Evolutionary conservation across 2,329 filamentous ascomycete genomes (phyloP), one percentile per base, ranked within the genome.

Genomic region (Fusarium sp.): DNA sequence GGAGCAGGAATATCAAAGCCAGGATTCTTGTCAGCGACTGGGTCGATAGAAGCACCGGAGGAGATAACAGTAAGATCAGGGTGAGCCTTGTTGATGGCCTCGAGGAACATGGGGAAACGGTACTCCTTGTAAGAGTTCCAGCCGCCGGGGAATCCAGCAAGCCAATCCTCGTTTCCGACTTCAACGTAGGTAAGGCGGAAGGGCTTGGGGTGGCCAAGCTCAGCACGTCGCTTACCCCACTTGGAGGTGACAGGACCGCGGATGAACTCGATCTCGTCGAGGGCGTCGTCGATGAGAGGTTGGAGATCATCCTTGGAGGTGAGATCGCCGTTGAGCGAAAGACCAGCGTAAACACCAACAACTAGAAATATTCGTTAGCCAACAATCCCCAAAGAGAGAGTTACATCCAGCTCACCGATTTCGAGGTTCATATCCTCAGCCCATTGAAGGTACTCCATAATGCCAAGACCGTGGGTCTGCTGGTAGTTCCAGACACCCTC

Each of bases 111-210:
- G 6, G 82, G 80, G 73, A 90, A 89, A 6, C 88, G 84, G 67
- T 85, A 85, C 58, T 85, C 82, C 48, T 82, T 80, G 70, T 83
- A 85, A 7, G 83, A 81, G 3, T 81, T 76, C 74, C 80, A 83
- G 6, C 84, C 81, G 0, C 72, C 70, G 3, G 81, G 79, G 7
- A 82, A 84, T 5, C 82, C 81, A 24, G 81, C 83, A 6, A 90
- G 82, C 80, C 85, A 86, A 69, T 91, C 89, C 73, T 91, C 89
- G 73, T 91, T 91, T 59, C 89, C 89, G 42, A 91, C 78, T 76
- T 91, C 89, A 54, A 91, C 86, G 68, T 85, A 89, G 12, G 83
- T 79, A 47, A 91, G 80, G 28, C 74, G 79, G 78, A 87, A 91
- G 0, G 89, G 89, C 59, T 87, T 81, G 0, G 86, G 83, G 68